A percentile compares a stretch with the other conserved stretches of the same genome.
phyloP scores from a whole-genome alignment of 352 stramenopile species.

The Pythium dissimile region DNA sequence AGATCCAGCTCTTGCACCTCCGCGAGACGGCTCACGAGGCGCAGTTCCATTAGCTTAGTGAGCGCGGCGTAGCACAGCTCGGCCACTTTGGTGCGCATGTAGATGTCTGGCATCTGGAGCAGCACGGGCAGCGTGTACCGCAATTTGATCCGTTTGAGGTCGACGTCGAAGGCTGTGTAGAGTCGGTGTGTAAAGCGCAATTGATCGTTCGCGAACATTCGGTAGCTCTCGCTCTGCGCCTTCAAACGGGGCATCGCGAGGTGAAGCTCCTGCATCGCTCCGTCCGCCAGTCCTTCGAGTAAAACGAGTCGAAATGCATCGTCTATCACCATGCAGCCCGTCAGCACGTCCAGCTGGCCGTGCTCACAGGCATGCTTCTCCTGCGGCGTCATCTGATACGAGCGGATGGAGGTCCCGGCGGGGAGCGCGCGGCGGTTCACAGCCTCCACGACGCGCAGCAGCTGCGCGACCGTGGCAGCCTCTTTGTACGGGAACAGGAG shows the following conservation, averaged over 20 bases:
- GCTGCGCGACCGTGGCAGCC: conserved; percentile 34
- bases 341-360: conserved; percentile 80
- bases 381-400: conserved; percentile 67
- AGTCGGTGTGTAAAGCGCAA: conserved; percentile 75
- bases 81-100: conserved; percentile 86
- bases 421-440: conserved; percentile 62
- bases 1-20: conserved; percentile 63
- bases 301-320: conserved; percentile 81
- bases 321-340: conserved; percentile 86
- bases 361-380: conserved; percentile 49
- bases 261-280: conserved; percentile 51
- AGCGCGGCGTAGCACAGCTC: conserved; percentile 80
- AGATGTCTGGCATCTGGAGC: conserved; percentile 78
- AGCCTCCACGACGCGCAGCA: conserved; percentile 51
- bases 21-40: conserved; percentile 39
- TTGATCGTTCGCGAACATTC: conserved; percentile 67
- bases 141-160: conserved; percentile 90
- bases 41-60: conserved; percentile 61
- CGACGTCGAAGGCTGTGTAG: conserved; percentile 85
- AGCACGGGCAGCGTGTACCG: conserved; percentile 73
- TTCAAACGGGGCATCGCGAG: conserved; percentile 28
- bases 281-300: conserved; percentile 73
- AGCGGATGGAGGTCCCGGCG: conserved; percentile 52
- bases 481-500: conserved; percentile 86
- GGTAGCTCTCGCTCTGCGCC: conserved; percentile 28